Percentiles rank a stretch among this genome's conserved stretches.
These are phyloP conservation scores for Paramyrothecium sp. DNA, from an alignment of 2,329 filamentous ascomycete species.

Conservation along the genomic window DNA sequence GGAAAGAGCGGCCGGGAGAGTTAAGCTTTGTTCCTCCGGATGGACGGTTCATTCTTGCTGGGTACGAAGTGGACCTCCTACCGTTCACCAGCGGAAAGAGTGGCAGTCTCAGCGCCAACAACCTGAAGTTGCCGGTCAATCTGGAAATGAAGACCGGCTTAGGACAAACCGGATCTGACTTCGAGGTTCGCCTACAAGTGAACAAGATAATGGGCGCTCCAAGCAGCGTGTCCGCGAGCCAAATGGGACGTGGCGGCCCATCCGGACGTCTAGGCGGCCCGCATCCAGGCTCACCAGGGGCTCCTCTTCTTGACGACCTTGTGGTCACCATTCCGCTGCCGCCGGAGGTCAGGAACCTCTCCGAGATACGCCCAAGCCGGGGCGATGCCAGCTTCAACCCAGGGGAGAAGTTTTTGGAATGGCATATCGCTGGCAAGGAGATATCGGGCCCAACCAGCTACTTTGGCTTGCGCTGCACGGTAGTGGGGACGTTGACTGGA, in stretches of 20 bases:
- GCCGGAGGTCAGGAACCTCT: slow-evolving; percentile 74
- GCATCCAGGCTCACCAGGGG: slow-evolving; percentile 53
- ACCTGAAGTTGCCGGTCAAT: slow-evolving; percentile 76
- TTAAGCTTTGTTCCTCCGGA: slow-evolving; percentile 96
- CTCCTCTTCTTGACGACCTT: slow-evolving; percentile 72
- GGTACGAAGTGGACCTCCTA: slow-evolving; percentile 90
- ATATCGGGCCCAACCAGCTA: slow-evolving; percentile 63
- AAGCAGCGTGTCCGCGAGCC: slow-evolving; percentile 29
- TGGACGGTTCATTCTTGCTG: slow-evolving; percentile 87
- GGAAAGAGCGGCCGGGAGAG: slow-evolving; percentile 85
- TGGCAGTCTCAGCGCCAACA: slow-evolving; percentile 54
- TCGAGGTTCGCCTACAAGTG: slow-evolving; percentile 78
- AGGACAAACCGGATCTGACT: slow-evolving; percentile 74
- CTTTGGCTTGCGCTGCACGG: slow-evolving; percentile 76
- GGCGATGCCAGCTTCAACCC: slow-evolving; percentile 83
- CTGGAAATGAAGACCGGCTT: slow-evolving; percentile 81
- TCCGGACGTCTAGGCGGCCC: slow-evolving; percentile 39
- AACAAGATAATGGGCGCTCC: slow-evolving; percentile 60
- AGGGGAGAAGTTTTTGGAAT: slow-evolving; percentile 72
- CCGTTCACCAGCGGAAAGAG: slow-evolving; percentile 63
- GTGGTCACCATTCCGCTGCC: slow-evolving; percentile 78
- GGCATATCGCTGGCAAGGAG: slow-evolving; percentile 79
- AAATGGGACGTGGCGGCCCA: slow-evolving; percentile 39
- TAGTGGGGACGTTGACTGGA: slow-evolving; percentile 61
- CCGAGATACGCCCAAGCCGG: slow-evolving; percentile 75